These are phyloP conservation scores for Fusarium pseudocircinatum DNA, from an alignment of 2,329 filamentous ascomycete species.

Conservation along the genomic window DNA sequence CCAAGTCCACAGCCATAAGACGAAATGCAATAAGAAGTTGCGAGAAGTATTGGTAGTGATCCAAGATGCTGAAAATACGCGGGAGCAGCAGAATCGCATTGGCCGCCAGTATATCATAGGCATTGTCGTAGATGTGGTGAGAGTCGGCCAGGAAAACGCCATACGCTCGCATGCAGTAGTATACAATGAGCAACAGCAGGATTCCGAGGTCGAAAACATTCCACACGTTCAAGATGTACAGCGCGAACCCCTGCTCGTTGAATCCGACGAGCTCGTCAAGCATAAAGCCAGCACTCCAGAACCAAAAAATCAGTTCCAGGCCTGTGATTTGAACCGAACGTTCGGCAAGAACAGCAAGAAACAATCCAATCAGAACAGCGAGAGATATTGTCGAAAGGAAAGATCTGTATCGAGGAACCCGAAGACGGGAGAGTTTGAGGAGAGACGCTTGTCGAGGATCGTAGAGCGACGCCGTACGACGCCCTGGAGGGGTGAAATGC, in stretches of 20 bases:
- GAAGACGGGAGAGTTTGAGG: conserved; percentile 89
- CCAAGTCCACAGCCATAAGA: conserved; percentile 90
- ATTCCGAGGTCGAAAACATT: conserved; percentile 96
- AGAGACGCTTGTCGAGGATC: conserved; percentile 89
- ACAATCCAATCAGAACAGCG: conserved; percentile 83
- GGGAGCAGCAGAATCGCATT: conserved; percentile 91
- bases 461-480: conserved; percentile 86
- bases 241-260: conserved; percentile 93
- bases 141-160: conserved; percentile 84
- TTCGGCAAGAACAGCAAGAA: conserved; percentile 81
- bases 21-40: conserved; percentile 93
- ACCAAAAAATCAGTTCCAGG: conserved; percentile 92
- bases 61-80: conserved; percentile 89
- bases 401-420: conserved; percentile 91
- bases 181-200: conserved; percentile 82
- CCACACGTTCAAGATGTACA: conserved; percentile 99
- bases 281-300: conserved; percentile 98
- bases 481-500: conserved; percentile 55
- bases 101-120: conserved; percentile 92
- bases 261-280: conserved; percentile 95
- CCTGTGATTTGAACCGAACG: conserved; percentile 83
- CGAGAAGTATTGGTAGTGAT: conserved; percentile 96
- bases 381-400: conserved; percentile 90
- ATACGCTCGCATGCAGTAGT: conserved; percentile 90
- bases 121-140: conserved; percentile 79